These are phyloP conservation scores for Elsinoe australis DNA, from an alignment of 2,329 filamentous ascomycete species.

Conservation along the genomic window DNA sequence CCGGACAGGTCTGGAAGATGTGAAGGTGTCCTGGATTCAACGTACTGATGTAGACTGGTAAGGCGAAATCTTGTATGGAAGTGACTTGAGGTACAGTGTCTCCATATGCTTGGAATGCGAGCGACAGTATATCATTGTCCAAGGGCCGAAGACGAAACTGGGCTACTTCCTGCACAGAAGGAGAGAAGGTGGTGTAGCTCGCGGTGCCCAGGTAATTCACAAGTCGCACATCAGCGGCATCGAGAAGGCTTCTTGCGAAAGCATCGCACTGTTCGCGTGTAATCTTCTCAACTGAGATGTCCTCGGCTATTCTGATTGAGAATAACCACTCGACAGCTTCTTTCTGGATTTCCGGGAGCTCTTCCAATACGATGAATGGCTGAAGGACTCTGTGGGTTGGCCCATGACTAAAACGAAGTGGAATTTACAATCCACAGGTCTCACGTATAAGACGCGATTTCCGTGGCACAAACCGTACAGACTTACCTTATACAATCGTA, in stretches of 20 bases:
- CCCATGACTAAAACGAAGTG: no score
- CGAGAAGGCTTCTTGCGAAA: neutral
- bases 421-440: no score
- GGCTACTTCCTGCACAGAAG: neutral
- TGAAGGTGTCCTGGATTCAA: neutral
- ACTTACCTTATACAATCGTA: no score
- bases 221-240: neutral
- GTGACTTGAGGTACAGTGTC: neutral
- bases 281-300: neutral
- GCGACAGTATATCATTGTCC: slow-evolving; percentile 1
- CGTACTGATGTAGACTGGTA: slow-evolving; percentile 1
- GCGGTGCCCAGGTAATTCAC: slow-evolving; percentile 8
- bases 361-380: no score
- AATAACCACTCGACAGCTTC: no score
- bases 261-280: neutral
- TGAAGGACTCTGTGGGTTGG: no score
- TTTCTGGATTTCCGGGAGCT: no score
- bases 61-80: neutral
- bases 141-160: slow-evolving; percentile 5
- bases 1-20: neutral
- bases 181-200: neutral
- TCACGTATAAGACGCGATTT: no score
- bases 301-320: no score
- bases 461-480: no score
- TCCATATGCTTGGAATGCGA: neutral